A percentile compares a stretch with the other conserved stretches of the same genome.
Evolutionary conservation across 768 basidiomycete genomes (phyloP).

Genomic region (Trametes sanguinea): DNA sequence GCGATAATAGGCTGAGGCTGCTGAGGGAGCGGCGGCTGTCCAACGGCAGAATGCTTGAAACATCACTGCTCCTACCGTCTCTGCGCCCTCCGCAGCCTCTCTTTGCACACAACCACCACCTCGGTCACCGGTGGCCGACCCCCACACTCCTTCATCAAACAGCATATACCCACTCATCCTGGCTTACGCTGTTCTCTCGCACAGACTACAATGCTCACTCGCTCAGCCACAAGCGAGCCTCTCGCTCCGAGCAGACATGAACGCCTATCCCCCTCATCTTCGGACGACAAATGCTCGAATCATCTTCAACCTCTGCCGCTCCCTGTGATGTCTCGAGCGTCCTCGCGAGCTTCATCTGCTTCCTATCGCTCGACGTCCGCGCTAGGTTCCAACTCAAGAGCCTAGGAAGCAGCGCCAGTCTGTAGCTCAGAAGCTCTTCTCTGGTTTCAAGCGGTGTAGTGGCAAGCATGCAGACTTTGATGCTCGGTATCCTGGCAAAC

Average conservation of each 20-base stretch:
- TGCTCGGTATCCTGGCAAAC: slow-evolving; percentile 12
- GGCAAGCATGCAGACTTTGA: slow-evolving; percentile 3
- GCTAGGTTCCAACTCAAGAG: slow-evolving; percentile 19
- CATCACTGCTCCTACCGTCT: background rate
- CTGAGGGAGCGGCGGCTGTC: background rate
- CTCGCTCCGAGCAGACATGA: slow-evolving; percentile 15
- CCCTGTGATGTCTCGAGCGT: slow-evolving; percentile 22
- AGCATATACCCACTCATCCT: slow-evolving; percentile 5
- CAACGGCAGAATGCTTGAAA: slow-evolving; percentile 5
- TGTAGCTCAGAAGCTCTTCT: slow-evolving; percentile 8
- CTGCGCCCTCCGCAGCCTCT: background rate
- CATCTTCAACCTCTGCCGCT: slow-evolving; percentile 17
- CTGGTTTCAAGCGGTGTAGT: slow-evolving; percentile 5
- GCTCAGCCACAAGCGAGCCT: slow-evolving; percentile 21
- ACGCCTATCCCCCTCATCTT: slow-evolving; percentile 13
- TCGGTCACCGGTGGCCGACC: slow-evolving; percentile 18
- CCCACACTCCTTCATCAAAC: slow-evolving; percentile 11
- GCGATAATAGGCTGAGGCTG: no score
- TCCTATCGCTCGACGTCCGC: slow-evolving; percentile 28
- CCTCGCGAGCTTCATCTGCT: slow-evolving; percentile 24
- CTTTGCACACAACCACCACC: slow-evolving; percentile 13
- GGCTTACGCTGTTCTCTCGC: background rate
- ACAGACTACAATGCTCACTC: slow-evolving; percentile 24
- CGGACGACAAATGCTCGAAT: slow-evolving; percentile 13
- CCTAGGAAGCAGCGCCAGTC: background rate